Evolutionary conservation across 441 rosid species (phyloP), one percentile per base, ranked within the genome.

Genomic region (Adansonia rubrostipa): DNA sequence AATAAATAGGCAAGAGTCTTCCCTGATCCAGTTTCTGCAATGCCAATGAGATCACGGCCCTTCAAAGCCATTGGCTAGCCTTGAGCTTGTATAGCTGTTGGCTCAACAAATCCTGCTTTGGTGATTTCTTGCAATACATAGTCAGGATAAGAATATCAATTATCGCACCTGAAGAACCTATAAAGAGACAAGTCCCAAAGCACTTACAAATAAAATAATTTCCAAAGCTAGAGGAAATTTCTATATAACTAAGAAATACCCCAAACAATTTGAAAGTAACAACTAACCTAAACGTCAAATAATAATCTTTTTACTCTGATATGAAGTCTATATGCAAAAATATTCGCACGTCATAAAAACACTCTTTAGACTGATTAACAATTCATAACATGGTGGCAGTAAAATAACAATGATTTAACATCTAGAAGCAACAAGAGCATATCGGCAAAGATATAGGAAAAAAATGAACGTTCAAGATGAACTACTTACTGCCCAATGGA

Each of bases 61-160:
- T 86, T 92, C 81, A 93, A 87, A 42, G 99, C 99, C 98, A 96
- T 96, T 67, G 99, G 99, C 98, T 98, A 96, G 9, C 99, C 98
- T 80, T 96, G 99, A 78, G 99, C 83, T 83, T 96, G 98, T 80
- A 93, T 96, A 54, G 99, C 90, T 11, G 98, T 96, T 67, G 99
- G 99, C 76, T 93, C 98, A 44, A 86, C 85, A 83, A 96, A 96
- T 73, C 98, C 98, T 71, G 98, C 95, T 89, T 91, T 96, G 64
- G 85, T 79, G 77, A 94, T 81, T 88, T 92, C 97, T 87, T 96
- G 93, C 89, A 96, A 50, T 47, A 96, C 99, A 88, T 96, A 94
- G 20, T 96, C 98, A 56, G 73, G 63, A 80, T 69, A 15, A 80
- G 17, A 75, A 67, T 10, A 24, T 77, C 63, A 17, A 60, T 74